phyloP scores from a whole-genome alignment of 371 early-diverging fungal species.

The Zopfochytrium polystomum region DNA sequence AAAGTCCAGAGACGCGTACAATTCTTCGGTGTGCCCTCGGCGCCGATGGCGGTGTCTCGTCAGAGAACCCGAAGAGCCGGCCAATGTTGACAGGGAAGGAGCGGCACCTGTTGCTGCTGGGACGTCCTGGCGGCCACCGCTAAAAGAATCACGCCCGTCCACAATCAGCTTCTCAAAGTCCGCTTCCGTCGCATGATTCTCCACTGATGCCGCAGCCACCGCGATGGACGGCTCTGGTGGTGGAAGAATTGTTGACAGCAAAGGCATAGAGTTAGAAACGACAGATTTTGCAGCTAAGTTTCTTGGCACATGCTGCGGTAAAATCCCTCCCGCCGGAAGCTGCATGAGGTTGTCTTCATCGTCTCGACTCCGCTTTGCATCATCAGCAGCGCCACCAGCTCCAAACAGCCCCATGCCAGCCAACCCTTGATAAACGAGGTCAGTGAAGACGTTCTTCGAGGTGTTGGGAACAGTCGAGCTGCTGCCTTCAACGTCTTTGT shows the following conservation, averaged over 20 bases:
- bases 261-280: too few species aligned
- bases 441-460: too few species aligned
- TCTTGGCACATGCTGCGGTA: neutral
- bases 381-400: slow-evolving; percentile 12
- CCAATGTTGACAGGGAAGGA: too few species aligned
- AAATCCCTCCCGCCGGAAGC: slow-evolving; percentile 5
- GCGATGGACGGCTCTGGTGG: slow-evolving; percentile 15
- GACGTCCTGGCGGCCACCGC: neutral
- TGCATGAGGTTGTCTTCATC: slow-evolving; percentile 3
- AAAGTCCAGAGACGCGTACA: neutral
- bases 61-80: too few species aligned
- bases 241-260: slow-evolving; percentile 14
- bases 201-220: slow-evolving; percentile 4
- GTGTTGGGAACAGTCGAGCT: neutral
- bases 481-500: neutral
- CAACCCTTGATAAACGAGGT: neutral
- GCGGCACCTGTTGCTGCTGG: neutral
- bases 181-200: slow-evolving; percentile 16
- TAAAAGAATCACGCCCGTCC: slow-evolving; percentile 5
- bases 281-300: neutral
- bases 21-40: neutral
- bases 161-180: slow-evolving; percentile 23
- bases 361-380: slow-evolving; percentile 12
- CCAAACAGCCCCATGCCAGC: slow-evolving; percentile 6
- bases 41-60: neutral